Evolutionary conservation across 75 land plant species (phyloP), one percentile per base, ranked within the genome.

Genomic region (Sequoiadendron giganteum): DNA sequence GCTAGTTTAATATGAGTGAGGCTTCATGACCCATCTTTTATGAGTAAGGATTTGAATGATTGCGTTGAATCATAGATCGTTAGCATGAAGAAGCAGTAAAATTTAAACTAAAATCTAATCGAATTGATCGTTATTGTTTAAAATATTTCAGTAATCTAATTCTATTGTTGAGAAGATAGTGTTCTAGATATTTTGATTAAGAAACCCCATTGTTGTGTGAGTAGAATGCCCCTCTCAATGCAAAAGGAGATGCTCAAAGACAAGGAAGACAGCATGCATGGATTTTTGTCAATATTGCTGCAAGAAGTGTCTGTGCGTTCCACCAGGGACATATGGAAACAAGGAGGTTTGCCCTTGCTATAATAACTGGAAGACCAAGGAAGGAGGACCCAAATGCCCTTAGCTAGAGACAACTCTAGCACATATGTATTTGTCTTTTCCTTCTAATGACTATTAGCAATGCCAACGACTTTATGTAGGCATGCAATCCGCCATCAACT

Each of bases 261-360:
- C 82, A 40, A 79, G 45, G 45, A 79, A 19, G 25, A 79, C 45
- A 39, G 82, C 47, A 25, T 79, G 82, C 43, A 79, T 79, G 28
- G 28, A 40, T 39, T 79, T 39, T 42, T 79, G 45, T 40, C 45
- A 42, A 79, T 39, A 39, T 19, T 79, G 82, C 28, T 79, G 82
- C 43, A 42, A 18, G 28, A 40, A 79, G 40, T 79, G 82, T 9
- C 40, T 39, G 28, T 79, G 82, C 10, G 82, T 79, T 42, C 82
- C 82, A 0, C 82, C 82, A 42, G 82, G 82, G 45, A 79, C 82
- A 14, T 79, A 79, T 79, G 82, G 82, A n/a, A 79, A 40, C 47
- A 79, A 42, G 43, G 47, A 79, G 9, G 47, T 19, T 79, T 79
- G 82, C 6, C 47, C 47, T 5, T 79, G 82, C 82, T 79, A 79